A percentile compares a stretch with the other conserved stretches of the same genome.
These are phyloP conservation scores for Rhododendron vialii DNA, from an alignment of 148 eudicot species.

Conservation along the genomic window DNA sequence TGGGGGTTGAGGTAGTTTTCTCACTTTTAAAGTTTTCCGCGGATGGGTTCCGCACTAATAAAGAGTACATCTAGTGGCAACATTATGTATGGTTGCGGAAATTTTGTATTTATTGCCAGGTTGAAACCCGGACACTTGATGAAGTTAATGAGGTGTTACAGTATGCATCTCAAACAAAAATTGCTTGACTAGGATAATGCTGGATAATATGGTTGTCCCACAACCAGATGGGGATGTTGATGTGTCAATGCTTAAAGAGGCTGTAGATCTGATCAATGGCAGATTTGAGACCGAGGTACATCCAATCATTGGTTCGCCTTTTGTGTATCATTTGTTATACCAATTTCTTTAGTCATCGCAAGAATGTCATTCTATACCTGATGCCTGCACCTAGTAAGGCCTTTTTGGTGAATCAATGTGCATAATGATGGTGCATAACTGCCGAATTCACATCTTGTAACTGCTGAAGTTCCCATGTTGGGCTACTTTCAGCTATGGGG, in stretches of 20 bases:
- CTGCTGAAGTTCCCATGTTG: background rate
- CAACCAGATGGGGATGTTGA: conserved; percentile 67
- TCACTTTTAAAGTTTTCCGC: conserved; percentile 3
- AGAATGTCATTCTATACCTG: background rate
- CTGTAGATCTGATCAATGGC: conserved; percentile 65
- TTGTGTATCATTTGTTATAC: background rate
- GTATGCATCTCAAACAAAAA: conserved; percentile 62
- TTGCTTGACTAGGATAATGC: conserved; percentile 73
- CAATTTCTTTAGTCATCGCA: background rate
- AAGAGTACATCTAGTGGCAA: background rate
- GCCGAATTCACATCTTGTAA: background rate
- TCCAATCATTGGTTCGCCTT: background rate
- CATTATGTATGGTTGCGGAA: background rate
- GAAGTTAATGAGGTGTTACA: conserved; percentile 78
- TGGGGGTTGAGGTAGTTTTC: conserved; percentile 85
- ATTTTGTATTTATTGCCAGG: conserved; percentile 32
- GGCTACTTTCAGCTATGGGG: conserved; percentile 22
- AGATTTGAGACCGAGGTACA: conserved; percentile 90
- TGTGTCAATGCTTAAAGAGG: conserved; percentile 88
- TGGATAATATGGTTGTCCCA: conserved; percentile 84
- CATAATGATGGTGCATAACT: background rate
- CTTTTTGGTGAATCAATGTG: background rate
- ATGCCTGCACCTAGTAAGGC: background rate
- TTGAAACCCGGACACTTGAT: conserved; percentile 86
- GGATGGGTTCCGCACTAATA: background rate